Conservation (phyloP, 177 flowering plant genomes). For the Tripterygium wilfordii region DNA sequence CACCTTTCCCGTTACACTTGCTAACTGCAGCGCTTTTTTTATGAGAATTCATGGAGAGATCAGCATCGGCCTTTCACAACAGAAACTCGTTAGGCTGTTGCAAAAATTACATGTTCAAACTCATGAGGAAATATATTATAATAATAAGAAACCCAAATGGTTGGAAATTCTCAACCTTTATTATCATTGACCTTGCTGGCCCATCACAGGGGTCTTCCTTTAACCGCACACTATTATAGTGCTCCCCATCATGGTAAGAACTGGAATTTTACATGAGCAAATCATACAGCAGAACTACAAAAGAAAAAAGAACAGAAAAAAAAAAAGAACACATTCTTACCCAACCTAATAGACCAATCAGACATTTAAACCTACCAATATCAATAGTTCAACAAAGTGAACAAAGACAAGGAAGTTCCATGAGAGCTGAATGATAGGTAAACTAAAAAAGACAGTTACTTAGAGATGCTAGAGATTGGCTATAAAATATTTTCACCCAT, state of each 20-base stretch:
- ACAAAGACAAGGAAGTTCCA: no score
- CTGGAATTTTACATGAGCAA: constrained; percentile 28
- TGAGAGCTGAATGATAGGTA: no score
- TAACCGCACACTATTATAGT: constrained; percentile 76
- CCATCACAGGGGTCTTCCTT: constrained; percentile 77
- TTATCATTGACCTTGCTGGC: constrained; percentile 59
- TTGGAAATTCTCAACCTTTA: constrained; percentile 42
- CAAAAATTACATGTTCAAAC: constrained; percentile 1
- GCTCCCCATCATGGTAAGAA: constrained; percentile 89
- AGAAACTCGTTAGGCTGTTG: constrained; percentile 26
- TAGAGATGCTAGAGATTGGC: no score
- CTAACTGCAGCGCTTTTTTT: constrained; percentile 35
- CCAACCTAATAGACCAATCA: no score
- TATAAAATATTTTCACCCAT: no score
- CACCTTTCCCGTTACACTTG: constrained; percentile 28
- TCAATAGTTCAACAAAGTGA: no score
- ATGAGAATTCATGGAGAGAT: constrained; percentile 47
- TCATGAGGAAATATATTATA: neutral
- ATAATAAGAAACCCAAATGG: neutral
- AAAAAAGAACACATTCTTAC: no score
- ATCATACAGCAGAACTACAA: neutral
- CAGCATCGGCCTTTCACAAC: constrained; percentile 74
- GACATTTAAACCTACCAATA: no score
- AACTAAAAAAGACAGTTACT: no score
- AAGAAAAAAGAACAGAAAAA: neutral